Conservation (phyloP, 140 eudicot genomes). For the Erigeron philadelphicus region DNA sequence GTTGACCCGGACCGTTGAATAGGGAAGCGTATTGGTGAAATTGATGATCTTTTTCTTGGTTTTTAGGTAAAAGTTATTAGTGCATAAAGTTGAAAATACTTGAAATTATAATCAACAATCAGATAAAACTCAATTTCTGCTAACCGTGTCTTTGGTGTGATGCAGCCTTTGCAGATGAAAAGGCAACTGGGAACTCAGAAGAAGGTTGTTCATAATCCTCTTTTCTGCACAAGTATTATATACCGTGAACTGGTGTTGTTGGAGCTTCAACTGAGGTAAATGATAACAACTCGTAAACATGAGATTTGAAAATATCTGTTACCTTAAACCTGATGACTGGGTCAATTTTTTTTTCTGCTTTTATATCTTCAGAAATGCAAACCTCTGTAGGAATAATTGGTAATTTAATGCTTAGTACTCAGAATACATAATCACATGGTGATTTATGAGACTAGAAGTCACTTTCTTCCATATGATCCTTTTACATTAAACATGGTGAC, state of each 20-base stretch:
- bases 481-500: neutral
- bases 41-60: conserved; percentile 44
- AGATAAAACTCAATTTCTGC: conserved; percentile 12
- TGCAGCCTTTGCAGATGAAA: conserved; percentile 34
- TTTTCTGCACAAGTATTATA: conserved; percentile 32
- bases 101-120: neutral
- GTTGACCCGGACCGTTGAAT: conserved; percentile 48
- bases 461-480: neutral
- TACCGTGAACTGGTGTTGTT: conserved; percentile 5
- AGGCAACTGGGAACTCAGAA: conserved; percentile 27
- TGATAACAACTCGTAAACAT: neutral
- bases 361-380: conserved; percentile 35
- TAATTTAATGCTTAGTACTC: conserved; percentile 14
- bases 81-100: neutral
- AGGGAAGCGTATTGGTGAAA: conserved; percentile 48
- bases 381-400: conserved; percentile 18
- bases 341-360: conserved; percentile 22
- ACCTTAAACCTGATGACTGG: conserved; percentile 40
- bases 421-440: neutral
- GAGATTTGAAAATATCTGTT: conserved; percentile 15
- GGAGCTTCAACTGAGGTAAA: conserved; percentile 12
- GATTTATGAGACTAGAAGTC: conserved; percentile 2
- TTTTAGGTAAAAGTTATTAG: conserved; percentile 2
- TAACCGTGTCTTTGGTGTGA: conserved; percentile 39
- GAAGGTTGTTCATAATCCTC: conserved; percentile 27